These are phyloP conservation scores for Galerina sulciceps DNA, from an alignment of 768 basidiomycete genomes.

Conservation along the genomic window DNA sequence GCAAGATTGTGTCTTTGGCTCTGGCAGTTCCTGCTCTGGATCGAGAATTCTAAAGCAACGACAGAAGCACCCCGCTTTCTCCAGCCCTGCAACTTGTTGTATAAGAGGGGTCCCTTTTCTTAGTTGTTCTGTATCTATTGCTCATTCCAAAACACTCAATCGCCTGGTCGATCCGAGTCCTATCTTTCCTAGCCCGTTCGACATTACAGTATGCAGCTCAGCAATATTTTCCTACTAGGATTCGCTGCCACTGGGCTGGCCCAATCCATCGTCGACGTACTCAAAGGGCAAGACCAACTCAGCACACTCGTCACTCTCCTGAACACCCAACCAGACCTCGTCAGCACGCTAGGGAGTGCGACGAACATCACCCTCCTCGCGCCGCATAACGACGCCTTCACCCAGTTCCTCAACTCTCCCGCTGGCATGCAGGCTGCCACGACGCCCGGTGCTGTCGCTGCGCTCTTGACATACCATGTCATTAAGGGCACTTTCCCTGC, in stretches of 20 bases:
- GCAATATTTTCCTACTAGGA: background rate
- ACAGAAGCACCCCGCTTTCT: too few relatives aligned
- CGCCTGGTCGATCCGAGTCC: too few relatives aligned
- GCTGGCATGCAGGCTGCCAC: background rate
- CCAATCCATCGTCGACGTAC: background rate
- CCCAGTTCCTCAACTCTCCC: constrained; percentile 1
- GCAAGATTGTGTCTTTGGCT: too few relatives aligned
- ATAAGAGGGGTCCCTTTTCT: too few relatives aligned
- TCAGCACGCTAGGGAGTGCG: constrained; percentile 1
- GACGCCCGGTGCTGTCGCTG: constrained; percentile 1
- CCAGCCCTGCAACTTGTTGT: too few relatives aligned
- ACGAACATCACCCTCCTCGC: constrained; percentile 10
- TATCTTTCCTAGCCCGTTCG: background rate
- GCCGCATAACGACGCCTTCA: constrained; percentile 6
- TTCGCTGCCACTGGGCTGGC: constrained; percentile 1
- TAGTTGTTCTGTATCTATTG: too few relatives aligned
- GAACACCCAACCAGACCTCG: constrained; percentile 4
- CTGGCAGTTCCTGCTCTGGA: too few relatives aligned
- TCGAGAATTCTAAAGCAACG: too few relatives aligned
- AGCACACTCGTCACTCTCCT: constrained; percentile 4
- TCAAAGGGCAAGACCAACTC: constrained; percentile 1
- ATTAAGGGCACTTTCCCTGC: constrained; percentile 4
- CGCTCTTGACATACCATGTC: constrained; percentile 8
- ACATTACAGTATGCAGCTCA: background rate
- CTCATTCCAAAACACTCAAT: too few relatives aligned